Conservation (phyloP, 129 eudicot genomes). For the Erigeron canadensis region DNA sequence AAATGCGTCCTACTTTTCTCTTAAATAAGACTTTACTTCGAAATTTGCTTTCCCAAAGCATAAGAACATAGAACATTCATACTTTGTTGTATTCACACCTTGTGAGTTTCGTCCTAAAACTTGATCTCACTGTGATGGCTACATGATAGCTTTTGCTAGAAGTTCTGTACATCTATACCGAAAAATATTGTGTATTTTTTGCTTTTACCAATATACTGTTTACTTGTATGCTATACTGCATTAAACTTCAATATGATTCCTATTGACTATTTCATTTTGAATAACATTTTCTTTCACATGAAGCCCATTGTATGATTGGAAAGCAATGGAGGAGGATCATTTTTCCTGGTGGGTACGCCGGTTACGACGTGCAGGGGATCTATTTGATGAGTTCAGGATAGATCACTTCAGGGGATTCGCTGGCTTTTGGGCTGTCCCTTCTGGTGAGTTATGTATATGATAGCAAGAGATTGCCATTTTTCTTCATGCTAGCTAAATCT, state of each 20-base stretch:
- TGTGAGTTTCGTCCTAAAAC: background rate
- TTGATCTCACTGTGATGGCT: background rate
- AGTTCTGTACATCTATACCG: background rate
- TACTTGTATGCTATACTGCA: constrained; percentile 23
- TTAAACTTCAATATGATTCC: constrained; percentile 2
- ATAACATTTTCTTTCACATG: constrained; percentile 19
- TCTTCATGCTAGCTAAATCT: background rate
- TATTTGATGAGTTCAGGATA: constrained; percentile 94
- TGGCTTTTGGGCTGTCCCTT: constrained; percentile 98
- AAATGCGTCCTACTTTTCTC: background rate
- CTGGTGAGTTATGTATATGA: constrained; percentile 54
- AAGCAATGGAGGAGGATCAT: constrained; percentile 81
- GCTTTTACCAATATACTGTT: constrained; percentile 14
- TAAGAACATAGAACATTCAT: background rate
- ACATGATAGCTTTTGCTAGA: background rate
- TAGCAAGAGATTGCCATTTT: constrained; percentile 4
- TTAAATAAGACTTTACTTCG: background rate
- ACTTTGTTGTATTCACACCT: background rate
- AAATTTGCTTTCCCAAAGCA: background rate
- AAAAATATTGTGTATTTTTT: constrained; percentile 6
- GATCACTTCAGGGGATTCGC: constrained; percentile 98
- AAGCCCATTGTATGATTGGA: constrained; percentile 97
- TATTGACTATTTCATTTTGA: constrained; percentile 3
- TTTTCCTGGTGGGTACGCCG: constrained; percentile 93
- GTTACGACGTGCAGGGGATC: constrained; percentile 71